A percentile compares a stretch with the other conserved stretches of the same genome.
Evolutionary conservation across 2,329 filamentous ascomycete genomes (phyloP).

Genomic region (Corinectria fuckeliana): DNA sequence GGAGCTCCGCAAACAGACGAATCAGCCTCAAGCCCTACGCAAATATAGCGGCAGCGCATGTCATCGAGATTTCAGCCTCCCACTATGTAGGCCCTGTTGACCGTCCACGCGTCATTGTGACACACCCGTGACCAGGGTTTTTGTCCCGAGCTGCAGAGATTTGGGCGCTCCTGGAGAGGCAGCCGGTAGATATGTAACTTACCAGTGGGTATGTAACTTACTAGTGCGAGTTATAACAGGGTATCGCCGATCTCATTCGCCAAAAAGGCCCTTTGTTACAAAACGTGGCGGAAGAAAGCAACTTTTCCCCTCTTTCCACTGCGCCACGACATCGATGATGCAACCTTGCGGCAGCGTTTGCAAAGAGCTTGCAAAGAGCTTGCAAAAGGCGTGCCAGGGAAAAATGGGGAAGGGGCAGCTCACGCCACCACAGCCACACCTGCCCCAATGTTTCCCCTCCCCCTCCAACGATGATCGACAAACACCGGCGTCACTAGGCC

Average conservation of each 20-base stretch:
- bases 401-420: constrained; percentile 28
- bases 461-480: constrained; percentile 15
- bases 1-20: not conserved
- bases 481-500: constrained; percentile 21
- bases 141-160: constrained; percentile 9
- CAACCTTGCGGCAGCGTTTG: constrained; percentile 15
- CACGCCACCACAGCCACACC: constrained; percentile 38
- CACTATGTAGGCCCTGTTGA: too few relatives aligned
- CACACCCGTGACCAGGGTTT: constrained; percentile 27
- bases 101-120: constrained; percentile 22
- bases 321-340: constrained; percentile 28
- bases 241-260: not conserved
- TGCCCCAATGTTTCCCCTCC: constrained; percentile 19
- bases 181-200: too few relatives aligned
- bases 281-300: not conserved
- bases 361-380: constrained; percentile 4
- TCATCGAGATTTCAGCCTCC: not conserved
- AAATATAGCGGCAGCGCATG: not conserved
- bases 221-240: too few relatives aligned
- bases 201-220: too few relatives aligned
- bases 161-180: not conserved
- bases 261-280: not conserved
- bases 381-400: too few relatives aligned
- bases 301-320: not conserved
- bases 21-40: too few relatives aligned